phyloP scores from a whole-genome alignment of 208 protist genomes.

The Acanthamoeba culbertsoni region DNA sequence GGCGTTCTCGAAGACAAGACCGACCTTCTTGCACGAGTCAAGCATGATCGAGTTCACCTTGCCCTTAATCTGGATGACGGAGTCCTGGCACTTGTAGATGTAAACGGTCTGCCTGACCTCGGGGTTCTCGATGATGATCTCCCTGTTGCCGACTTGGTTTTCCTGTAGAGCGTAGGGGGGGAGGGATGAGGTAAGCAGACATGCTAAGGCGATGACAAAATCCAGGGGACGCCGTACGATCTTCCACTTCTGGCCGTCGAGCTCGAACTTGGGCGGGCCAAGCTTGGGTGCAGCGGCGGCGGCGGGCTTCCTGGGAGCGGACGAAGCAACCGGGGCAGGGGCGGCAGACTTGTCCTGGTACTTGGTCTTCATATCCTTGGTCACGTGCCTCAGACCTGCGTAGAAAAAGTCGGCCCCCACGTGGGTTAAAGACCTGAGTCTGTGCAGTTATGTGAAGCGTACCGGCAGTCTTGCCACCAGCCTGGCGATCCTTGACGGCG shows the following conservation, averaged over 20 bases:
- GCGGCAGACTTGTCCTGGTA: slow-evolving; percentile 74
- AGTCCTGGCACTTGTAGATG: slow-evolving; percentile 83
- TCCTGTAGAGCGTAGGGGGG: slow-evolving; percentile 32
- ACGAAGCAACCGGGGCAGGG: neutral
- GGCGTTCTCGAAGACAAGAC: slow-evolving; percentile 79
- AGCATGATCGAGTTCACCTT: slow-evolving; percentile 84
- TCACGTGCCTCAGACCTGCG: slow-evolving; percentile 76
- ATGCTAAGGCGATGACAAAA: neutral
- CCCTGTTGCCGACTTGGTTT: slow-evolving; percentile 77
- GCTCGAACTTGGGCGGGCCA: slow-evolving; percentile 72
- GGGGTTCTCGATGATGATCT: slow-evolving; percentile 76
- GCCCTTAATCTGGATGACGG: slow-evolving; percentile 79
- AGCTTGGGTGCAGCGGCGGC: slow-evolving; percentile 43
- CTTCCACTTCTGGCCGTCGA: slow-evolving; percentile 83
- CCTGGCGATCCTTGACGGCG: neutral
- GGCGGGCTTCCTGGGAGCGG: neutral
- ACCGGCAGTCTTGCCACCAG: slow-evolving; percentile 53
- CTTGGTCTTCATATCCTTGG: slow-evolving; percentile 78
- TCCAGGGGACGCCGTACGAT: slow-evolving; percentile 15
- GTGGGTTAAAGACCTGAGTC: neutral
- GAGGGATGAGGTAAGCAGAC: neutral
- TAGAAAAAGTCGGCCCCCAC: slow-evolving; percentile 55
- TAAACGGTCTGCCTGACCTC: slow-evolving; percentile 80
- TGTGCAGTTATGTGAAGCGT: neutral
- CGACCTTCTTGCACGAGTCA: slow-evolving; percentile 79